Conservation (phyloP, 2,329 filamentous ascomycete genomes). For the Fusarium compactum region DNA sequence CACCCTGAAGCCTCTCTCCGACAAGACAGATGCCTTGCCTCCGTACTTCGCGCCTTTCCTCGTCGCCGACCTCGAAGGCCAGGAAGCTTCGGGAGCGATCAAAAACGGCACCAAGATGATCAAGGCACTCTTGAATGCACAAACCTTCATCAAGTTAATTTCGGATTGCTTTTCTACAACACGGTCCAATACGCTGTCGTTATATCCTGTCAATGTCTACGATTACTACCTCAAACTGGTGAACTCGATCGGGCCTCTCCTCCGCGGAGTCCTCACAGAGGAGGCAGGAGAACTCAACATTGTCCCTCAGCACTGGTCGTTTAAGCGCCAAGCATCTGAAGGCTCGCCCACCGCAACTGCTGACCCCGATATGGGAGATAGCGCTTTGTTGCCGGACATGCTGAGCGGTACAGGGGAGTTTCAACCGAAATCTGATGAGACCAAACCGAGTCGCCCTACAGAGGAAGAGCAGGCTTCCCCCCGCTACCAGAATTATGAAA, state of each 20-base stretch:
- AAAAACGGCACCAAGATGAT: conserved; percentile 79
- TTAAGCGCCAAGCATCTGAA: conserved; percentile 50
- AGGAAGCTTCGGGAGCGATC: conserved; percentile 56
- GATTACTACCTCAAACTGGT: conserved; percentile 85
- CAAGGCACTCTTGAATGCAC: conserved; percentile 81
- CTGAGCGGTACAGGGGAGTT: conserved; percentile 47
- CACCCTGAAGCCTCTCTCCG: conserved; percentile 73
- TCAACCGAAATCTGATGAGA: conserved; percentile 43
- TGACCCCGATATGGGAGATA: conserved; percentile 48
- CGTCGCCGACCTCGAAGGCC: conserved; percentile 55
- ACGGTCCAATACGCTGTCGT: conserved; percentile 72
- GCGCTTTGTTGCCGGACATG: conserved; percentile 51
- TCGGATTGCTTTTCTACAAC: conserved; percentile 79
- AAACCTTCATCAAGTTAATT: conserved; percentile 81
- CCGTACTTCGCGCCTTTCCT: conserved; percentile 81
- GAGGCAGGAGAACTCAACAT: conserved; percentile 79
- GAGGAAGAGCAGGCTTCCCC: conserved; percentile 58
- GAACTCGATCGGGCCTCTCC: conserved; percentile 78
- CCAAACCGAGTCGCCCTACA: conserved; percentile 50
- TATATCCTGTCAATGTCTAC: conserved; percentile 83
- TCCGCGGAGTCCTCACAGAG: conserved; percentile 86
- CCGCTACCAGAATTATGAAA: conserved; percentile 79
- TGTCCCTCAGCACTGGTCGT: conserved; percentile 77
- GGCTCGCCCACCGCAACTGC: conserved; percentile 32
- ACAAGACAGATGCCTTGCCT: conserved; percentile 59